Evolutionary conservation across 106 monocot genomes (phyloP).

Genomic region (Dioscorea dumetorum): DNA sequence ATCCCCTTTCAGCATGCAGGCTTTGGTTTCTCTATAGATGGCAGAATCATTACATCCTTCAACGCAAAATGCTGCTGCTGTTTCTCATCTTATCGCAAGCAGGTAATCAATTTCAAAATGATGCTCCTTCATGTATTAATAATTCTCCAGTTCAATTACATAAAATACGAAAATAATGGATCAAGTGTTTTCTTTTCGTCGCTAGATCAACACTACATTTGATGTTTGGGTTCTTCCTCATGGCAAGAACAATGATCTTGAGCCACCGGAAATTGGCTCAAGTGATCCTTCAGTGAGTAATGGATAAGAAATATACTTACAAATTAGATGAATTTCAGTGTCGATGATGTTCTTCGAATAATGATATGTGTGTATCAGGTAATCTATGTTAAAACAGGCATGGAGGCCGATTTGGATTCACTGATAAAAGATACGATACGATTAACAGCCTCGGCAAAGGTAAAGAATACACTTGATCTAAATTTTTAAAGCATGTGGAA

Average conservation of each 20-base stretch:
- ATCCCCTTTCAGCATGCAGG: slow-evolving; percentile 39
- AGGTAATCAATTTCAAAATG: slow-evolving; percentile 20
- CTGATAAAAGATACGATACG: slow-evolving; percentile 64
- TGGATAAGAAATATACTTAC: too few relatives aligned
- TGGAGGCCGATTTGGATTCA: slow-evolving; percentile 76
- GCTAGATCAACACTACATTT: slow-evolving; percentile 70
- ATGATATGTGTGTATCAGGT: slow-evolving; percentile 40
- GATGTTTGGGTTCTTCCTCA: slow-evolving; percentile 86
- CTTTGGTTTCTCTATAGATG: slow-evolving; percentile 60
- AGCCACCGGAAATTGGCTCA: slow-evolving; percentile 60
- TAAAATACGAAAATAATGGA: too few relatives aligned
- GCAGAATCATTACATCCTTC: slow-evolving; percentile 46
- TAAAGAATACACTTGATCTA: background rate
- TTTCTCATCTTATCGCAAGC: slow-evolving; percentile 25
- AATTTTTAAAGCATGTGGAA: background rate
- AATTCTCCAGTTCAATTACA: too few relatives aligned
- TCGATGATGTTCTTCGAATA: too few relatives aligned
- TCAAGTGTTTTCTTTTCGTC: background rate
- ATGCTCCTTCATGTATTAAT: too few relatives aligned
- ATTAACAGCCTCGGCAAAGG: slow-evolving; percentile 60
- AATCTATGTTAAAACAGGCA: slow-evolving; percentile 81
- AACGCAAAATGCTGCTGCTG: slow-evolving; percentile 47
- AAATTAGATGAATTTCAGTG: too few relatives aligned
- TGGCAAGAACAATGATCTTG: slow-evolving; percentile 24
- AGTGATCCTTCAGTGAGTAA: slow-evolving; percentile 59